Evolutionary conservation across 2,329 filamentous ascomycete genomes (phyloP), one percentile per base, ranked within the genome.

Genomic region (Verticillium nonalfalfae): DNA sequence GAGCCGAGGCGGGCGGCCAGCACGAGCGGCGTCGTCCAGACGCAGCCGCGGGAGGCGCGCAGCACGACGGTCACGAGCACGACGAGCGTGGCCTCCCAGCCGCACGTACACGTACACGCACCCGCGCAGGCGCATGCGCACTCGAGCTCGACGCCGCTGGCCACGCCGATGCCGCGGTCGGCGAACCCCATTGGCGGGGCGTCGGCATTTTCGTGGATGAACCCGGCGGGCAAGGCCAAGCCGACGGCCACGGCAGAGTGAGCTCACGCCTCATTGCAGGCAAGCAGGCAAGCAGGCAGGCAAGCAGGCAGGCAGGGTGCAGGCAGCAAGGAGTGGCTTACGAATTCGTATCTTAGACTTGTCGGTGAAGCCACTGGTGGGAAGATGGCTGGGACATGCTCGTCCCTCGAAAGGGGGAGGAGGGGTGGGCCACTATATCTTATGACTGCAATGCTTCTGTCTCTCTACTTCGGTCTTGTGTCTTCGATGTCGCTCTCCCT

Each of bases 191-290:
- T 97, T 18, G 94, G 94, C 9, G 91, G 91, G n/a, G 94, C 90
- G 14, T 95, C 91, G 62, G 94, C 94, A 2, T 98, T 98, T 77
- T 89, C 90, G 13, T 98, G 93, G 93, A 88, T 97, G 79, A 94
- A 90, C 57, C 76, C 81, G 50, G 66, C 74, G 18, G 71, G 70
- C 58, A 81, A 81, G 67, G 75, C 79, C 56, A 78, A 78, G 68
- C 70, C 75, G 11, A 70, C 64, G n/a, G 64, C 64, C 9, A 63
- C 63, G 57, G 64, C 63, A 6, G 64, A 66, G 59, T 66, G 7
- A 59, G 34, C 26, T 26, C 26, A 26, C 26, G 40, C 40, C 40
- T 50, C n/a, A n/a, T n/a, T n/a, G n/a, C n/a, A n/a, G n/a, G n/a
- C n/a, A n/a, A n/a, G n/a, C n/a, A n/a, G n/a, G n/a, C n/a, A n/a